Evolutionary conservation across 768 basidiomycete species (phyloP).

Genomic region (Leccinum variicolor): DNA sequence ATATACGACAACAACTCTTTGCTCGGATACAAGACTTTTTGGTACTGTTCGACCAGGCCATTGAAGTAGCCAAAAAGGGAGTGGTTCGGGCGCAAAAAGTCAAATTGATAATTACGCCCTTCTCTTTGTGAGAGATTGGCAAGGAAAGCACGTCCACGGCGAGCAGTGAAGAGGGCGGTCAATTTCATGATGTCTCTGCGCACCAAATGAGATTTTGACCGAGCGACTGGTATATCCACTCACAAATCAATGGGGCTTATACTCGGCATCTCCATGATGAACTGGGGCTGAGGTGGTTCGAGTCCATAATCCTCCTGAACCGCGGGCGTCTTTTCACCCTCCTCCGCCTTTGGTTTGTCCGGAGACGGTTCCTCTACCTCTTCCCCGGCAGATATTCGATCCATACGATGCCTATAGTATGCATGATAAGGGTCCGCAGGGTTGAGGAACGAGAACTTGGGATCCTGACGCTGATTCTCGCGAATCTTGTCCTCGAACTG

Average conservation of each 20-base stretch:
- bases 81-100: slow-evolving; percentile 93
- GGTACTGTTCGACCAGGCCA: slow-evolving; percentile 94
- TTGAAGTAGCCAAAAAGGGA: slow-evolving; percentile 98
- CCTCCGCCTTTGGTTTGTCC: slow-evolving; percentile 42
- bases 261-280: slow-evolving; percentile 81
- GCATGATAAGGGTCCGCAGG: slow-evolving; percentile 97
- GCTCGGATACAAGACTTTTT: slow-evolving; percentile 82
- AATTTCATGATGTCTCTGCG: slow-evolving; percentile 90
- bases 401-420: slow-evolving; percentile 92
- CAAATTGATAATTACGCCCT: slow-evolving; percentile 96
- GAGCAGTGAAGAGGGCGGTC: slow-evolving; percentile 93
- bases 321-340: slow-evolving; percentile 28
- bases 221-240: slow-evolving; percentile 33
- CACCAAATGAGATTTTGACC: slow-evolving; percentile 2
- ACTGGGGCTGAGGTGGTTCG: slow-evolving; percentile 80
- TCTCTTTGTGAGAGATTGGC: slow-evolving; percentile 81
- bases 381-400: slow-evolving; percentile 76
- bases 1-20: slow-evolving; percentile 70
- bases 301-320: slow-evolving; percentile 58
- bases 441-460: slow-evolving; percentile 98
- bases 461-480: slow-evolving; percentile 93
- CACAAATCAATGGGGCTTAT: slow-evolving; percentile 89
- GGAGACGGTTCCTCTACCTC: slow-evolving; percentile 54
- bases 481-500: slow-evolving; percentile 97
- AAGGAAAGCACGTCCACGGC: slow-evolving; percentile 84